Percentiles rank a stretch among this genome's conserved stretches.
Conservation (phyloP, 495 filamentous ascomycete genomes). For the Trichoderma gamsii region DNA sequence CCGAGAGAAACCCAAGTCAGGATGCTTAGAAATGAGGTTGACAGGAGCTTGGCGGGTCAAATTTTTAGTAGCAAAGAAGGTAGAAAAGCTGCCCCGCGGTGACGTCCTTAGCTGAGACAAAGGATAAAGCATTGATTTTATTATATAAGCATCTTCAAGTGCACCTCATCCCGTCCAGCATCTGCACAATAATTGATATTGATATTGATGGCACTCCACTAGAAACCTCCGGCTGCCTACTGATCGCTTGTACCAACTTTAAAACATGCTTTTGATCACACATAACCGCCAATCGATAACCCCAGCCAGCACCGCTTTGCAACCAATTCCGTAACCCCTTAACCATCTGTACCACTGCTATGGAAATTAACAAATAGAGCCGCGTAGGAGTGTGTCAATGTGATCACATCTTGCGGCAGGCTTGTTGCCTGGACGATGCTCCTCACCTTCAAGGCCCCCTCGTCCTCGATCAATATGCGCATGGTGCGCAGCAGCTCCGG, state of each 20-base stretch:
- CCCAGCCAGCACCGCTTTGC: background rate
- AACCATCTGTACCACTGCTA: slow-evolving; percentile 90
- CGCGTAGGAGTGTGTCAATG: slow-evolving; percentile 94
- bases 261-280: background rate
- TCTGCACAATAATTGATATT: background rate
- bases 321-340: background rate
- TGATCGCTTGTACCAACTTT: background rate
- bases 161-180: background rate
- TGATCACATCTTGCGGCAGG: slow-evolving; percentile 83
- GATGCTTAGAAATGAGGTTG: background rate
- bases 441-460: slow-evolving; percentile 93
- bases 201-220: background rate
- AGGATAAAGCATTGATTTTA: background rate
- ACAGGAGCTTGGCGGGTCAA: background rate
- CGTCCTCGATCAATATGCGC: slow-evolving; percentile 89
- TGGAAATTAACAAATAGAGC: slow-evolving; percentile 89
- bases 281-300: background rate
- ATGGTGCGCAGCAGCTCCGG: slow-evolving; percentile 80
- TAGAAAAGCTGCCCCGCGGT: slow-evolving; percentile 7
- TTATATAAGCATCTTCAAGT: slow-evolving; percentile 10
- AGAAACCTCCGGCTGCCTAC: background rate
- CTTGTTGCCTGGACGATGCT: slow-evolving; percentile 96
- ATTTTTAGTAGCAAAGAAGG: background rate
- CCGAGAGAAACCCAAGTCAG: background rate
- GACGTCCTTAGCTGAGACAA: background rate